These are phyloP conservation scores for Cladosporium colombiae DNA, from an alignment of 2,329 filamentous ascomycete species.

Conservation along the genomic window DNA sequence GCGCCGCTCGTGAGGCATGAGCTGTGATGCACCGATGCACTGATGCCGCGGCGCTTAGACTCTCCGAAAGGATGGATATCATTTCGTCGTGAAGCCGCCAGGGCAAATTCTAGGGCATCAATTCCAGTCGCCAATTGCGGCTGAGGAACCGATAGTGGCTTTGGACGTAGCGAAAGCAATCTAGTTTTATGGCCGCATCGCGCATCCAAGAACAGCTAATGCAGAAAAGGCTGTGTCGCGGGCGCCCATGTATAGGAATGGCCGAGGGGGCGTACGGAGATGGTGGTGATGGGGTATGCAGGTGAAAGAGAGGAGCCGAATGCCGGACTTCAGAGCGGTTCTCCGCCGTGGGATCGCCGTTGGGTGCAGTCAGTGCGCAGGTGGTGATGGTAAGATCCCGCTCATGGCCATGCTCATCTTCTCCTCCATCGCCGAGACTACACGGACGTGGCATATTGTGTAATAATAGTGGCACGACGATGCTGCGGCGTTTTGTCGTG, in stretches of 20 bases:
- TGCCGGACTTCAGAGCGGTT: constrained; percentile 15
- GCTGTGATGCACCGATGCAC: neutral
- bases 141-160: constrained; percentile 5
- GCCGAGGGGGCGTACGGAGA: constrained; percentile 17
- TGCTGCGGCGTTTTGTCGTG: neutral
- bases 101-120: neutral
- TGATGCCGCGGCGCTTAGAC: neutral
- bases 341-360: constrained; percentile 16
- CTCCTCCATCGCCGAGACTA: neutral
- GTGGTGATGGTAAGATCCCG: neutral
- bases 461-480: neutral
- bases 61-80: neutral
- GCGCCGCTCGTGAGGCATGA: neutral
- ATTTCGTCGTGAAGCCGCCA: neutral
- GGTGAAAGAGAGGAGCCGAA: constrained; percentile 20
- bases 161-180: constrained; percentile 15
- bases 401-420: neutral
- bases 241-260: constrained; percentile 11
- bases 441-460: neutral
- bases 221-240: constrained; percentile 1
- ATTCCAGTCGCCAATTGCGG: neutral
- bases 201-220: constrained; percentile 5
- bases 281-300: constrained; percentile 14
- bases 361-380: constrained; percentile 11
- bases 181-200: neutral